Base-by-base conservation (phyloP, 306 rosid species). In the Gillenia trifoliata region DNA sequence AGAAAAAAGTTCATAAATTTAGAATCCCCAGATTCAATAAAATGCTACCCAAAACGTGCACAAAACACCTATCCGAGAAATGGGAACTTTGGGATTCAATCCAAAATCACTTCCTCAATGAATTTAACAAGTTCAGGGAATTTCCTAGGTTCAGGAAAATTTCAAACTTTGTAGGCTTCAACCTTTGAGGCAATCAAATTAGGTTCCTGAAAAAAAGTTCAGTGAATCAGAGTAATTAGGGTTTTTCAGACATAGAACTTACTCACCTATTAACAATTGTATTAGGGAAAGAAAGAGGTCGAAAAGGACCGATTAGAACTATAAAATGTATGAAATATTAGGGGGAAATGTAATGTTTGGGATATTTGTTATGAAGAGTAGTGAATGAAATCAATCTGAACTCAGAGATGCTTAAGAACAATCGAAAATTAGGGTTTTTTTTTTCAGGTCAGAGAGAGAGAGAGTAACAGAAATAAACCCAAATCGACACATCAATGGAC, bases 261-360 rank as follows among this genome's bases (percentile, higher is more conserved):
- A 43, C 76, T 87, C 61, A 83, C 87, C 85, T 77, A 34, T 63
- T n/a, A 73, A 75, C 54, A 74, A 60, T 22, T 22, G 29, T 19
- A 28, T 28, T 22, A 60, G 30, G 16, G 66, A 23, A 61, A 29
- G 16, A 17, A 8, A 19, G 1, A 25, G 28, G 6, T 13, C 19
- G 5, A 43, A 43, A 43, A 43, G 13, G 19, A 43, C 50, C 4
- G 50, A 13, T 13, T 13, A 43, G 19, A 43, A 0, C 19, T 4
- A 13, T 43, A 43, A 43, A 43, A 43, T 43, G 50, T 43, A 43
- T 4, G 50, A 43, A 43, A 43, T 12, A 12, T 1, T 13, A 4
- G 13, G 20, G 30, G 34, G 3, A 5, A 26, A 13, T 15, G 17
- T 13, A 6, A 10, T 56, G 28, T 28, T 15, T 16, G 36, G 8